Base-by-base conservation (phyloP, 805 yeast genomes). In the Ogataea nonfermentans region DNA sequence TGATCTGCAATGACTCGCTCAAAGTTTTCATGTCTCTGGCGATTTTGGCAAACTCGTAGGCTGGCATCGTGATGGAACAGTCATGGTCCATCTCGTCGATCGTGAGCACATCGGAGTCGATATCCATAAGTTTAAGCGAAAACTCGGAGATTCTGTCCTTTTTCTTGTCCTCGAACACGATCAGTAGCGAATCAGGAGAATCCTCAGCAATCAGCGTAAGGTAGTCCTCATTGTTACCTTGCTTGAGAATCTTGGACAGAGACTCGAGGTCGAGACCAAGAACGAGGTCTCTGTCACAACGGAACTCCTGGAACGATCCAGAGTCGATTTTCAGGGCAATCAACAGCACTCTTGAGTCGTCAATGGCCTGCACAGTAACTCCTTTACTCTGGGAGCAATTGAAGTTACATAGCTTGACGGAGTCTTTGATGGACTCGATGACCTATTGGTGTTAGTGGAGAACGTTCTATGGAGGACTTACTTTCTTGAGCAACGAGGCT, bases 281-380 rank as follows among this genome's bases (percentile, higher is more conserved):
- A 6, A 96, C 88, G 54, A 90, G 73, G 52, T 86, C 88, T 61
- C 93, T 81, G 68, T 93, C 99, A 68, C 98, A 90, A 74, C 99
- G 83, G 73, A 85, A 93, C 53, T 84, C 91, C 45, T 79, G 74
- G 70, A 93, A 93, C 9, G 95, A 90, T 46, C 85, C 90, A 48
- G 81, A 79, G 43, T 95, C 95, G 51, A 93, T 83, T 53, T 86
- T 78, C 48, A 93, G 71, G 14, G 95, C 84, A 28, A 91, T 96
- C 49, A 93, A 75, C 48, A 90, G 76, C 43, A 93, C 96, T 73
- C 97, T 87, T 19, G 99, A 89, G 62, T 89, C 95, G 67, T 93
- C 99, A 52, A 93, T 93, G 19, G 99, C 98, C 71, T 93, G 98
- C 15, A 95, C 91, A 9, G 95, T 84, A 57, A 93, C 83, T 52